These are phyloP conservation scores for Dendrobium catenatum DNA, from an alignment of 106 monocot species.

Conservation along the genomic window DNA sequence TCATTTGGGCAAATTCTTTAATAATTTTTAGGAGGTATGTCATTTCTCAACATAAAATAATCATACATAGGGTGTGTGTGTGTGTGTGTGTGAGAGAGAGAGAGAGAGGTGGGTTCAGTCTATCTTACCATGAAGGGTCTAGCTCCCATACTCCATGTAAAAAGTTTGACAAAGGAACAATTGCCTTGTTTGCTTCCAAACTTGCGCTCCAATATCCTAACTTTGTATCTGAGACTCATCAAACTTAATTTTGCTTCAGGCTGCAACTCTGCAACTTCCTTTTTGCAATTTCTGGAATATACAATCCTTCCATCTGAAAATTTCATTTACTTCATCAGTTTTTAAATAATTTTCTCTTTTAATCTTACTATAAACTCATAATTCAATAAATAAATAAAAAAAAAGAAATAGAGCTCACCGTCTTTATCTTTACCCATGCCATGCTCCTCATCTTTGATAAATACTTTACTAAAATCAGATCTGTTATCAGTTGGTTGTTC, in stretches of 20 bases:
- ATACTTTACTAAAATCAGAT: not conserved
- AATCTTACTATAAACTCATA: not conserved
- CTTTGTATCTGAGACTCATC: not conserved
- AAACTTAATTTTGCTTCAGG: not conserved
- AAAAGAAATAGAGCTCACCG: too few relatives aligned
- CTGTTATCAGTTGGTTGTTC: not conserved
- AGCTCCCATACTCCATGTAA: not conserved
- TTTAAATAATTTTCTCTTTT: too few relatives aligned
- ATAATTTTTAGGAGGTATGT: too few relatives aligned
- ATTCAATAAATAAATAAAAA: not conserved
- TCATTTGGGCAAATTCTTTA: too few relatives aligned
- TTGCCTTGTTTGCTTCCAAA: not conserved
- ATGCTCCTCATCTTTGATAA: not conserved
- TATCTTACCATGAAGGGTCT: not conserved
- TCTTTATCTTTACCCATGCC: not conserved
- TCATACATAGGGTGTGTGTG: too few relatives aligned
- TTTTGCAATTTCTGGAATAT: not conserved
- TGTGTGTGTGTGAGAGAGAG: too few relatives aligned
- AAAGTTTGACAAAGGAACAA: not conserved
- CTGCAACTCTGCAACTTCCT: not conserved
- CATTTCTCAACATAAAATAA: too few relatives aligned
- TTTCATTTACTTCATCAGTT: not conserved
- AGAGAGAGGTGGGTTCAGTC: not conserved
- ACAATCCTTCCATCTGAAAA: not conserved
- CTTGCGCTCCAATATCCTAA: not conserved